phyloP scores from a whole-genome alignment of 805 yeast genomes.

The Saccharomycopsis selenospora region DNA sequence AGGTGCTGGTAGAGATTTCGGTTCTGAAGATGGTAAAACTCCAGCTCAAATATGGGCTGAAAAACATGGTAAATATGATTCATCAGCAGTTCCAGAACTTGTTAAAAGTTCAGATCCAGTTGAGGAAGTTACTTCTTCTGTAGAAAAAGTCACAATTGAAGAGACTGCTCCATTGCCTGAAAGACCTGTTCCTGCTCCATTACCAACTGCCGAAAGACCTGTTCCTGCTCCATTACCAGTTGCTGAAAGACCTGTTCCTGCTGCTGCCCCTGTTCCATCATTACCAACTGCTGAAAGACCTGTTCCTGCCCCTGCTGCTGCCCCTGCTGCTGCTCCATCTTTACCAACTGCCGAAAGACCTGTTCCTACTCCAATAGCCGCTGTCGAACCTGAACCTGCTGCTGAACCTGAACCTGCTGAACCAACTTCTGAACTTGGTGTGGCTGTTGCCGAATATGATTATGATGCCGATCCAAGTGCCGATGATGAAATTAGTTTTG shows the following conservation, averaged over 20 bases:
- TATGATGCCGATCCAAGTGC: conserved; percentile 54
- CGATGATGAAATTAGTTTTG: conserved; percentile 63
- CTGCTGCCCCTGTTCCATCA: conserved; percentile 21
- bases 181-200: background rate
- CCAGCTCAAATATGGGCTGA: conserved; percentile 98
- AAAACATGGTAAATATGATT: conserved; percentile 61
- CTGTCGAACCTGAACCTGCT: conserved; percentile 24
- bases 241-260: conserved; percentile 1
- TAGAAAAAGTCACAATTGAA: conserved; percentile 10
- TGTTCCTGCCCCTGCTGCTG: conserved; percentile 8
- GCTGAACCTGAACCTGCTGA: conserved; percentile 19
- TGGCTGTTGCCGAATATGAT: conserved; percentile 78
- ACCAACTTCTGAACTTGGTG: conserved; percentile 21
- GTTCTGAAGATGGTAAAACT: conserved; percentile 72
- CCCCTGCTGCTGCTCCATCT: conserved; percentile 22
- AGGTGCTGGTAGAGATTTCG: conserved; percentile 51
- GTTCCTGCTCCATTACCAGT: conserved; percentile 14
- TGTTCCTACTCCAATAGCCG: conserved; percentile 26
- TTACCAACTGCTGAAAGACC: conserved; percentile 14
- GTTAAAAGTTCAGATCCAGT: conserved; percentile 26
- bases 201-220: conserved; percentile 24
- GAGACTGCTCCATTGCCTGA: conserved; percentile 20
- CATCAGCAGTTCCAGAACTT: conserved; percentile 24
- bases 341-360: conserved; percentile 26
- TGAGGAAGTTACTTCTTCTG: conserved; percentile 8